These are phyloP conservation scores for Cutaneotrichosporon cyanovorans DNA, from an alignment of 1,284 basidiomycete species.

Conservation along the genomic window DNA sequence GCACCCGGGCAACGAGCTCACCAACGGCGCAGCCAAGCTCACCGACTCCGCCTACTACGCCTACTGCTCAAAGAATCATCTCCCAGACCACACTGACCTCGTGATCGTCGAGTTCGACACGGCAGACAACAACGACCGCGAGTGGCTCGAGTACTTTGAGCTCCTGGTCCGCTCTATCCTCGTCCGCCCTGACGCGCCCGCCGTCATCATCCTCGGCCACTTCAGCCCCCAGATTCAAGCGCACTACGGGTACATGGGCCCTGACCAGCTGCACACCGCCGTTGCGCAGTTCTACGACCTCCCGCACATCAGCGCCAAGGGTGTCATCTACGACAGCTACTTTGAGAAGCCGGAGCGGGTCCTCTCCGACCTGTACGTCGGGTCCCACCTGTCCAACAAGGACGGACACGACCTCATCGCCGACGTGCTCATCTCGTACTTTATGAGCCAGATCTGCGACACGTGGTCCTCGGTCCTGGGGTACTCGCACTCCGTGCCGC, in stretches of 20 bases:
- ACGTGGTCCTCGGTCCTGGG: conserved; percentile 72
- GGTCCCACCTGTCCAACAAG: conserved; percentile 71
- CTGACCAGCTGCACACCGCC: conserved; percentile 75
- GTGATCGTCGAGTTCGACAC: conserved; percentile 88
- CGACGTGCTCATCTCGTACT: conserved; percentile 76
- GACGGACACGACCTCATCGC: conserved; percentile 73
- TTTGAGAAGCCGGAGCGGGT: conserved; percentile 64
- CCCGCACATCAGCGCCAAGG: conserved; percentile 76
- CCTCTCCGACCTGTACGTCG: conserved; percentile 62
- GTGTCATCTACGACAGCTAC: conserved; percentile 71
- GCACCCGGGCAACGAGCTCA: conserved; percentile 86
- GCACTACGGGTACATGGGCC: conserved; percentile 71
- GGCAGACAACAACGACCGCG: conserved; percentile 53
- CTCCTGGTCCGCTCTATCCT: conserved; percentile 82
- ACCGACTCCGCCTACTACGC: conserved; percentile 88
- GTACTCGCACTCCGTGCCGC: conserved; percentile 53
- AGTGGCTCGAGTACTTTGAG: conserved; percentile 76
- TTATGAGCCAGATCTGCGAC: conserved; percentile 76
- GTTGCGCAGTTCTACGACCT: conserved; percentile 94
- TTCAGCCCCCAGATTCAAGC: conserved; percentile 76
- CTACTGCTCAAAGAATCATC: conserved; percentile 81
- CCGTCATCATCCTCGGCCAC: conserved; percentile 82
- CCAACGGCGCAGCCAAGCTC: conserved; percentile 83
- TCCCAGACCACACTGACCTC: conserved; percentile 84
- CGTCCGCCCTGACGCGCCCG: conserved; percentile 75